phyloP scores from a whole-genome alignment of 768 basidiomycete species.

The Tylopilus vinaceipallidus region DNA sequence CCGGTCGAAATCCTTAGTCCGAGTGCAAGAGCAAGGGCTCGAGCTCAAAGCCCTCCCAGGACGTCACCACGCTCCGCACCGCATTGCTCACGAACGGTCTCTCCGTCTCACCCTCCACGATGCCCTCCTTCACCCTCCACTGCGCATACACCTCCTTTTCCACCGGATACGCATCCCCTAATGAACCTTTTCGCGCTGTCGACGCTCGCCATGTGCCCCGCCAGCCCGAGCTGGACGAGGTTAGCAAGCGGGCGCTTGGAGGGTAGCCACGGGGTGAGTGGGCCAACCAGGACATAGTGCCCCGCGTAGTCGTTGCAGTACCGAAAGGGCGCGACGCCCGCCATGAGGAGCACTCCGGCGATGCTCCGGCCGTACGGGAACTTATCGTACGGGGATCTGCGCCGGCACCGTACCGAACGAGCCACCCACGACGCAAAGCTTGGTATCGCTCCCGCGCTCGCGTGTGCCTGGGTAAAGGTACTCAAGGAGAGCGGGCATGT shows the following conservation, averaged over 20 bases:
- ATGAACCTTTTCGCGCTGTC: constrained; percentile 43
- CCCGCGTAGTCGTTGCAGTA: constrained; percentile 45
- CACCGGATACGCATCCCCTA: constrained; percentile 35
- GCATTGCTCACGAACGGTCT: constrained; percentile 40
- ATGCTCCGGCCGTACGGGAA: constrained; percentile 52
- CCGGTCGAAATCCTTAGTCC: constrained; percentile 50
- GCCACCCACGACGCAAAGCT: constrained; percentile 50
- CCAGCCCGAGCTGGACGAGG: constrained; percentile 33
- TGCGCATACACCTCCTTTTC: constrained; percentile 33
- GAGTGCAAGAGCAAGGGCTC: constrained; percentile 42
- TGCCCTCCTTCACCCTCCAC: constrained; percentile 43
- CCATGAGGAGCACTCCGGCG: constrained; percentile 46
- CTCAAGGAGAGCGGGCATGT: constrained; percentile 46
- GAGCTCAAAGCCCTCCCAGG: constrained; percentile 54
- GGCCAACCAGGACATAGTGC: constrained; percentile 46
- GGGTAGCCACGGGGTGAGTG: constrained; percentile 42
- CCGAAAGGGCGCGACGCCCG: constrained; percentile 46
- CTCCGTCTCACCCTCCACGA: constrained; percentile 44
- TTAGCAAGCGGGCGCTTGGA: constrained; percentile 34
- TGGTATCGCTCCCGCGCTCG: no score
- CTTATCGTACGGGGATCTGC: constrained; percentile 50
- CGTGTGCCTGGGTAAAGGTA: constrained; percentile 42
- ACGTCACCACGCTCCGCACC: constrained; percentile 44
- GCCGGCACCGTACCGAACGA: constrained; percentile 56
- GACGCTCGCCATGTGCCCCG: constrained; percentile 36